A percentile compares a stretch with the other conserved stretches of the same genome.
These are phyloP conservation scores for Xanthoconium stramineum DNA, from an alignment of 768 basidiomycete genomes.

Conservation along the genomic window DNA sequence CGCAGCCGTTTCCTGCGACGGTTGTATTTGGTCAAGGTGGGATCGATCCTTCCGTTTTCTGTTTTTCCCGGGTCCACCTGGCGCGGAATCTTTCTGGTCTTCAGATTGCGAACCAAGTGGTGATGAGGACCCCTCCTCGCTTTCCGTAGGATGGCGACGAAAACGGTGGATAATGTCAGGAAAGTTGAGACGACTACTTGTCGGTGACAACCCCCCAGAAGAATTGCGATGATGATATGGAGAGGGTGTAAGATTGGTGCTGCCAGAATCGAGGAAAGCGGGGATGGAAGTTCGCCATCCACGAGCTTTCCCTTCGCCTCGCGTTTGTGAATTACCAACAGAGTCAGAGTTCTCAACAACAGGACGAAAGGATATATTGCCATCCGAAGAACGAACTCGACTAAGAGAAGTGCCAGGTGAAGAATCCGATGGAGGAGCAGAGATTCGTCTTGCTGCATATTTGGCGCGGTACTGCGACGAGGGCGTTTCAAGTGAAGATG, in stretches of 20 bases:
- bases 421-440: conserved; percentile 37
- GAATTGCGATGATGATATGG: conserved; percentile 23
- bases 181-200: conserved; percentile 41
- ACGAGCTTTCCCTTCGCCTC: conserved; percentile 35
- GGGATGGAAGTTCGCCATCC: conserved; percentile 31
- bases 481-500: conserved; percentile 15
- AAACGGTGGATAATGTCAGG: conserved; percentile 37
- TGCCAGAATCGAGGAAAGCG: conserved; percentile 28
- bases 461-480: conserved; percentile 11
- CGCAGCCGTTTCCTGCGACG: conserved; percentile 10
- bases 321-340: conserved; percentile 44
- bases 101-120: conserved; percentile 46
- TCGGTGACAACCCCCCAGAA: conserved; percentile 39
- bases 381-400: conserved; percentile 43
- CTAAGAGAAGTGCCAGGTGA: conserved; percentile 39
- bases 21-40: conserved; percentile 23
- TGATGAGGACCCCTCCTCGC: conserved; percentile 49
- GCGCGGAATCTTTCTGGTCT: conserved; percentile 29
- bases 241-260: conserved; percentile 37
- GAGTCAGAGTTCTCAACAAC: conserved; percentile 47
- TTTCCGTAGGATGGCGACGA: conserved; percentile 35
- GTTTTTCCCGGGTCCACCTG: conserved; percentile 12
- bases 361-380: conserved; percentile 58
- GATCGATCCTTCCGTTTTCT: conserved; percentile 20
- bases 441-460: conserved; percentile 14